Evolutionary conservation across 2,329 filamentous ascomycete species (phyloP), one percentile per base, ranked within the genome.

Genomic region (Fulvia fulva): DNA sequence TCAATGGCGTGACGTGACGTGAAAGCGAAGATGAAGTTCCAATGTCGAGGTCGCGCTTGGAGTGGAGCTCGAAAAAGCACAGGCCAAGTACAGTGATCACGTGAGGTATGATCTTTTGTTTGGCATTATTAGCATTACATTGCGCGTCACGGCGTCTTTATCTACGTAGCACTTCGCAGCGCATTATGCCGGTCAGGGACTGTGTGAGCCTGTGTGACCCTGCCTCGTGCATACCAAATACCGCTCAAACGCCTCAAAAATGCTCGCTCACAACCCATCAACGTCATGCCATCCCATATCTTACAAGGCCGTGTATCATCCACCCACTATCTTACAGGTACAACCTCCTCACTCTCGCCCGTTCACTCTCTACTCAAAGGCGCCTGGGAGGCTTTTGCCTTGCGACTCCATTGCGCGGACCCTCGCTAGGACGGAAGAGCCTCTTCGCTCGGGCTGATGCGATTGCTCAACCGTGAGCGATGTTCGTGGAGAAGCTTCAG

Each of bases 361-460:
- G n/a, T n/a, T n/a, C n/a, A n/a, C n/a, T n/a, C n/a, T n/a, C n/a
- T 25, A 54, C 23, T 32, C 14, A 22, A 26, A 41, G 9, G 34
- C 55, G 26, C 30, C 28, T 9, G 47, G 26, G 5, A 50, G 16
- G n/a, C 26, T 50, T 21, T 50, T 28, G 23, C 23, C 23, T 30
- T 50, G 23, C 26, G 63, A 54, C 52, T 67, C 65, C 65, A 67
- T 67, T 14, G 63, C 65, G 37, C 63, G 53, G 8, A 67, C 63
- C 30, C 62, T 51, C 22, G 58, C 65, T 12, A 64, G 46, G 12
- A 67, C 63, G 8, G 65, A 64, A 23, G 63, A 65, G 44, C 32
- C 54, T 51, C 63, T 65, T 23, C 63, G 58, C 41, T 63, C 59
- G 44, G 63, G 53, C 21, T 28, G 30, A 6, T 56, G 21, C 5